These are phyloP conservation scores for Byssothecium circinans DNA, from an alignment of 2,329 filamentous ascomycete genomes.

Conservation along the genomic window DNA sequence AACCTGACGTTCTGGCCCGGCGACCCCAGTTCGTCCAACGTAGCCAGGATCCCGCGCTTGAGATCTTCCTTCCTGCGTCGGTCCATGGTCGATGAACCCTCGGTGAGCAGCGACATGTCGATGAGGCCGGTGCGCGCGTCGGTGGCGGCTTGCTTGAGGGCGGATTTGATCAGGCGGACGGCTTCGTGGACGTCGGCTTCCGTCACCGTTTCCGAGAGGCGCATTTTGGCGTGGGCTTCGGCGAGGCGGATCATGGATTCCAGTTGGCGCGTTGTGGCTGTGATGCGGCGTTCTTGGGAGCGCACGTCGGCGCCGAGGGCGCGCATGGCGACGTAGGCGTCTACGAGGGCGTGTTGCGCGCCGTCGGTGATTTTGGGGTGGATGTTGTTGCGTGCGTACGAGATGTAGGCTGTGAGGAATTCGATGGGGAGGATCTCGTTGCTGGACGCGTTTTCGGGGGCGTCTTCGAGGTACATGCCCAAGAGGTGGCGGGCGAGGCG, in stretches of 20 bases:
- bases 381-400: constrained; percentile 84
- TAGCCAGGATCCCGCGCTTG: constrained; percentile 72
- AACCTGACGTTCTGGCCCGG: constrained; percentile 69
- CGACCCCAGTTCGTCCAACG: constrained; percentile 74
- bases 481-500: constrained; percentile 89
- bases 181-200: constrained; percentile 84
- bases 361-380: constrained; percentile 79
- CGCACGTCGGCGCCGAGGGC: constrained; percentile 74
- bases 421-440: constrained; percentile 84
- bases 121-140: constrained; percentile 88
- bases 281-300: constrained; percentile 91
- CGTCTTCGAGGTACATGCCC: constrained; percentile 95
- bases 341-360: constrained; percentile 80
- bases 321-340: constrained; percentile 92
- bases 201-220: constrained; percentile 74
- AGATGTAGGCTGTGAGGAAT: constrained; percentile 95
- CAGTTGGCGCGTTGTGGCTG: constrained; percentile 91
- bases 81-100: constrained; percentile 90
- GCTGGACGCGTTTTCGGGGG: constrained; percentile 77
- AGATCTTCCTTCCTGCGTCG: constrained; percentile 80
- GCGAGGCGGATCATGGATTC: constrained; percentile 98
- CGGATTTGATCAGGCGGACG: constrained; percentile 87
- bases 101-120: constrained; percentile 93
- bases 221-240: constrained; percentile 98
- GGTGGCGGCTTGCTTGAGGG: constrained; percentile 96